These are phyloP conservation scores for Taxillus chinensis DNA, from an alignment of 164 flowering plant genomes.

Conservation along the genomic window DNA sequence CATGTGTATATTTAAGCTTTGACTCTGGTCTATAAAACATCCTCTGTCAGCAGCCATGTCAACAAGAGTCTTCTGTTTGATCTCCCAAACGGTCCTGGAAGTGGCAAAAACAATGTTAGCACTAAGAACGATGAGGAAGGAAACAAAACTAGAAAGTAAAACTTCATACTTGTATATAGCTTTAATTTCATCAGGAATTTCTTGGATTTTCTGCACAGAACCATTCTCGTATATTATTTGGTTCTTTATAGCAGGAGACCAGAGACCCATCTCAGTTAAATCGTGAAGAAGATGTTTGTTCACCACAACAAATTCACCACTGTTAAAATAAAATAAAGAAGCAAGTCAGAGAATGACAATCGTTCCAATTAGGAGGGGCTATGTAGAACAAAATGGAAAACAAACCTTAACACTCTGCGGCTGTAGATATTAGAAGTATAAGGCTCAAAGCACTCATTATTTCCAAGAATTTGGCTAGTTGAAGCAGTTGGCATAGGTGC, in stretches of 20 bases:
- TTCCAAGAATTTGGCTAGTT: slow-evolving; percentile 97
- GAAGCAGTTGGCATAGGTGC: slow-evolving; percentile 99
- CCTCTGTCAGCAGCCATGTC: slow-evolving; percentile 98
- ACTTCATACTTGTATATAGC: not conserved
- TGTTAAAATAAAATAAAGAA: slow-evolving; percentile 17
- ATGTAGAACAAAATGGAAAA: not conserved
- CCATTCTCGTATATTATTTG: slow-evolving; percentile 54
- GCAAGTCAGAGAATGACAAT: not conserved
- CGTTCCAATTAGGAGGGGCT: not conserved
- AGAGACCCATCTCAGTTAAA: slow-evolving; percentile 91
- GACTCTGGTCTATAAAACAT: slow-evolving; percentile 93
- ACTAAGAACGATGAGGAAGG: not conserved
- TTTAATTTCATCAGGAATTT: slow-evolving; percentile 1
- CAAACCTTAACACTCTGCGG: slow-evolving; percentile 87
- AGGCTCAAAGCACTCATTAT: slow-evolving; percentile 98
- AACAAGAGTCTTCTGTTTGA: slow-evolving; percentile 83
- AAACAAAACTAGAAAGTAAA: not conserved
- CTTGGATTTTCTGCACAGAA: slow-evolving; percentile 54
- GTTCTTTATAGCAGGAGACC: slow-evolving; percentile 88
- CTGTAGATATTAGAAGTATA: slow-evolving; percentile 95
- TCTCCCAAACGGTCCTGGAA: slow-evolving; percentile 95
- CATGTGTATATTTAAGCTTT: slow-evolving; percentile 95
- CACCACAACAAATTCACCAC: slow-evolving; percentile 98
- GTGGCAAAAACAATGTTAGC: not conserved
- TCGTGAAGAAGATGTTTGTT: slow-evolving; percentile 98